Conservation (phyloP, 371 early-diverging fungal species). For the Mucor irregularis region DNA sequence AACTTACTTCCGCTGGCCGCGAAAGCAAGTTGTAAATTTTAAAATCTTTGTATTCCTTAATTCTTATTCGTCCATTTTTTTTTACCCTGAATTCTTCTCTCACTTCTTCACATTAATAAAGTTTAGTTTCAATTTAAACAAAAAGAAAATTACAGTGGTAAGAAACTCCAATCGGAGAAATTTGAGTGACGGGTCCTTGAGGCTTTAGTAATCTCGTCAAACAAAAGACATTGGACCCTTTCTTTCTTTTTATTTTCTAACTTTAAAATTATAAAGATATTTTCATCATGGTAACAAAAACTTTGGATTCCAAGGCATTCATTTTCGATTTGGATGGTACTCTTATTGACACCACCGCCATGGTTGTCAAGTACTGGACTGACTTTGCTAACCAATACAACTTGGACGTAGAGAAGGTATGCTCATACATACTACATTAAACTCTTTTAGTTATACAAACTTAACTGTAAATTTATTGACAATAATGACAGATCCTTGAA, state of each 20-base stretch:
- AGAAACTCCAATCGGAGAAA: too few species aligned
- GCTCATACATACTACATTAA: too few species aligned
- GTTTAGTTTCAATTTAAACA: not conserved
- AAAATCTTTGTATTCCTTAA: not conserved
- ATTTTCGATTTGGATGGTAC: slow-evolving; percentile 54
- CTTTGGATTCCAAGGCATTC: slow-evolving; percentile 27
- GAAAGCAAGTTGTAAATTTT: slow-evolving; percentile 34
- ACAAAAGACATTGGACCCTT: not conserved
- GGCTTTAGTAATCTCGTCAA: too few species aligned
- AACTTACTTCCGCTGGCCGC: slow-evolving; percentile 47
- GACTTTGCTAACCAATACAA: slow-evolving; percentile 35
- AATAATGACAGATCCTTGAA: slow-evolving; percentile 28
- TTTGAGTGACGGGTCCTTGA: too few species aligned
- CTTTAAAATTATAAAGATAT: too few species aligned
- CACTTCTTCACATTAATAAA: not conserved
- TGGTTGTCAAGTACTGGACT: slow-evolving; percentile 46
- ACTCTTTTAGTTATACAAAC: too few species aligned
- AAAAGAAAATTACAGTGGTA: too few species aligned
- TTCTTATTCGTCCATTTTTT: not conserved
- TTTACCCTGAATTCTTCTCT: not conserved
- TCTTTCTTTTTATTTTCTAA: slow-evolving; percentile 2
- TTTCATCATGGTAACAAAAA: slow-evolving; percentile 7
- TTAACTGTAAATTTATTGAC: not conserved
- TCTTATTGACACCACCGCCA: slow-evolving; percentile 49
- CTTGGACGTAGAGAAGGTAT: slow-evolving; percentile 46